A percentile compares a stretch with the other conserved stretches of the same genome.
Evolutionary conservation across 2,329 filamentous ascomycete genomes (phyloP).

Genomic region (Apiospora malaysiana): DNA sequence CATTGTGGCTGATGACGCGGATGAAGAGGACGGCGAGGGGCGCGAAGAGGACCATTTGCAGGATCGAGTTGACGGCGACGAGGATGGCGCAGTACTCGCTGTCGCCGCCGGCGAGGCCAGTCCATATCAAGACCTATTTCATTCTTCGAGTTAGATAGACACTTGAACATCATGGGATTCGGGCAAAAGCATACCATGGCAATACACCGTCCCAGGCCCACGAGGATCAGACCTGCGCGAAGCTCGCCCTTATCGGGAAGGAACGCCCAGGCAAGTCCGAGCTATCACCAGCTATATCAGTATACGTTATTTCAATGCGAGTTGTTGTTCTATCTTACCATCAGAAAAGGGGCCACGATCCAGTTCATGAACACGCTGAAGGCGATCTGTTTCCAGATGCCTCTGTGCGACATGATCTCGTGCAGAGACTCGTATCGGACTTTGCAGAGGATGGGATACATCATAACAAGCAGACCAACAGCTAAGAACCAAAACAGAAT

Average conservation of each 20-base stretch:
- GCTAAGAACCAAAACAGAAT: constrained; percentile 51
- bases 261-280: constrained; percentile 71
- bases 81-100: constrained; percentile 83
- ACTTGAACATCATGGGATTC: background rate
- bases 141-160: background rate
- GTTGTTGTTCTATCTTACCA: constrained; percentile 57
- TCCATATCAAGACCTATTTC: constrained; percentile 71
- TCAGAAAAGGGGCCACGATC: constrained; percentile 81
- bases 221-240: constrained; percentile 75
- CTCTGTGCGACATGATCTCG: constrained; percentile 62
- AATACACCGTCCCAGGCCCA: constrained; percentile 85
- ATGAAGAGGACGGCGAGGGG: constrained; percentile 75
- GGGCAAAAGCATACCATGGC: constrained; percentile 69
- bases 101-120: constrained; percentile 76
- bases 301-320: background rate
- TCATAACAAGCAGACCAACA: constrained; percentile 85
- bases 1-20: constrained; percentile 64
- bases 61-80: constrained; percentile 75
- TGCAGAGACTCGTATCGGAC: constrained; percentile 80
- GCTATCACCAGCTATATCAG: constrained; percentile 44
- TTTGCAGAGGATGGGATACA: constrained; percentile 93
- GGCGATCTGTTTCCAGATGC: constrained; percentile 78
- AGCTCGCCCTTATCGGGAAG: constrained; percentile 63
- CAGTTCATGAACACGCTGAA: constrained; percentile 83
- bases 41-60: constrained; percentile 77